Base-by-base conservation (phyloP, 169 alveolate genomes). In the Plasmodium gonderi region DNA sequence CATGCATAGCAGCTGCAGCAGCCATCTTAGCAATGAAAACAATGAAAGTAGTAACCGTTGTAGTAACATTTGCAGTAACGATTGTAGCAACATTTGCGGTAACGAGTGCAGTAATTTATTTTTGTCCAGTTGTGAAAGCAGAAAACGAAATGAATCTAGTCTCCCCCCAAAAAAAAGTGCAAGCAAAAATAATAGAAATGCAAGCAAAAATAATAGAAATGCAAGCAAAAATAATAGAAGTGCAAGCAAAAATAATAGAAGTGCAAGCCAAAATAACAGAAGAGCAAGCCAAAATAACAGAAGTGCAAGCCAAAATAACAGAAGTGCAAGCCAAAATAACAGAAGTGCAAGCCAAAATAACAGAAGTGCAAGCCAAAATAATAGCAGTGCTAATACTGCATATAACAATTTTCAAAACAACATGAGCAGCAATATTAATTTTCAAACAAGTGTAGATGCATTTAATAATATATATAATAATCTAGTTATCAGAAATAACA, bases 381-480 rank as follows among this genome's bases (percentile, higher is more conserved):
- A 17, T 51, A 47, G 36, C 31, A 78, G 31, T 78, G 8, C 65
- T 40, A 78, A 47, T 23, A 40, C 42, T 0, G 26, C 47, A 51
- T 47, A 3, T 31, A 26, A 40, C 17, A 9, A 78, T 45, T 78
- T 31, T 40, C 87, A 14, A 3, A 38, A 78, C 47, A 51, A 64
- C 20, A 31, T 78, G 44, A 78, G 40, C 40, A 51, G 75, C 87
- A 78, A 78, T 2, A 47, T 78, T n/a, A 78, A 29, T 12, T 78
- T 47, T 40, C 69, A 78, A 26, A 40, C 29, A n/a, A 78, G 20
- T 38, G 49, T 49, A 78, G 87, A 78, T 20, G 29, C 87, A 17
- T 23, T 78, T 40, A 78, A 78, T n/a, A 45, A 49, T n/a, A 78
- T 78, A 49, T 78, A 49, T 38, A 78, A 47, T 26, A 78, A 51